phyloP scores from a whole-genome alignment of 257 asterid genomes.

The Cordia subcordata region DNA sequence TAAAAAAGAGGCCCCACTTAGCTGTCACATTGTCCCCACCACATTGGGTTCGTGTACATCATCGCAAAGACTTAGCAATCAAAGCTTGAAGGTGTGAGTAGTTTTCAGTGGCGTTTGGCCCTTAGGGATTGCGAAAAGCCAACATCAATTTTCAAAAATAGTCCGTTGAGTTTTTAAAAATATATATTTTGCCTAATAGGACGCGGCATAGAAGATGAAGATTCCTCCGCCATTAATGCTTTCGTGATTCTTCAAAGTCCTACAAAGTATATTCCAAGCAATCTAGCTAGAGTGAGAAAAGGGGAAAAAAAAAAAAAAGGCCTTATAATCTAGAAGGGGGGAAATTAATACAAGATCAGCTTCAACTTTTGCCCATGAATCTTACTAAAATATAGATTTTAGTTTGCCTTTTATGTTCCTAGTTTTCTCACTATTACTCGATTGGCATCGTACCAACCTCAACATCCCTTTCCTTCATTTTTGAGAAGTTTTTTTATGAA shows the following conservation, averaged over 20 bases:
- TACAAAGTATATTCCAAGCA: constrained; percentile 21
- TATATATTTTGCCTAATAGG: neutral
- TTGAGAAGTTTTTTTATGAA: no score
- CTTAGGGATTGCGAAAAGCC: constrained; percentile 20
- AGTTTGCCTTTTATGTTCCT: neutral
- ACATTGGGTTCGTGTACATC: constrained; percentile 8
- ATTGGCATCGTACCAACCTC: neutral
- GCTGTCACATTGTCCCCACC: neutral
- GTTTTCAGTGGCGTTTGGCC: constrained; percentile 5
- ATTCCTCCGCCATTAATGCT: constrained; percentile 11
- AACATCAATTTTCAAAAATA: constrained; percentile 2
- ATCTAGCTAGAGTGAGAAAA: no score
- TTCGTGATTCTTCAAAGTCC: constrained; percentile 18
- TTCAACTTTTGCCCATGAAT: neutral
- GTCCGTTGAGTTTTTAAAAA: constrained; percentile 8
- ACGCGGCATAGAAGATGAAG: constrained; percentile 14
- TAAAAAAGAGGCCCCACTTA: neutral
- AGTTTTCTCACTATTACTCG: neutral
- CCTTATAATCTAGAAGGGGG: neutral
- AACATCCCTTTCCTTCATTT: no score
- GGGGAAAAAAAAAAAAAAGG: no score
- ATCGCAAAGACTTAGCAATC: neutral
- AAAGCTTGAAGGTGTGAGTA: neutral
- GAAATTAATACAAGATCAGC: neutral
- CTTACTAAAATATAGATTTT: neutral